These are phyloP conservation scores for Gyrodon lividus DNA, from an alignment of 768 basidiomycete species.

Conservation along the genomic window DNA sequence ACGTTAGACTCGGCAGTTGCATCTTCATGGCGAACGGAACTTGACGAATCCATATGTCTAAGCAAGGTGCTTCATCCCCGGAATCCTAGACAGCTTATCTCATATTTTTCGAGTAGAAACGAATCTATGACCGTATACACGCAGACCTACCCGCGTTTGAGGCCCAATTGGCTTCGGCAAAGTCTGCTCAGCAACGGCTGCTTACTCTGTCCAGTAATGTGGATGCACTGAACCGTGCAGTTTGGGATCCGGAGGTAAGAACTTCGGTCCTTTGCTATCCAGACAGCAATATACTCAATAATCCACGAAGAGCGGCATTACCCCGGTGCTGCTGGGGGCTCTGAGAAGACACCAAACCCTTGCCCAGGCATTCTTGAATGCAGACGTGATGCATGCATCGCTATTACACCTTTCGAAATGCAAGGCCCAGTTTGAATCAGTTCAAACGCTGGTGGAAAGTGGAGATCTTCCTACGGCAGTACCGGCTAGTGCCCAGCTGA, in stretches of 20 bases:
- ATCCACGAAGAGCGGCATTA: slow-evolving; percentile 58
- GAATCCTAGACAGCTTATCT: slow-evolving; percentile 8
- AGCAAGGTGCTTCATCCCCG: slow-evolving; percentile 56
- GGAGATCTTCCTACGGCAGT: slow-evolving; percentile 70
- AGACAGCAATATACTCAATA: slow-evolving; percentile 10
- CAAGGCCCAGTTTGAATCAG: slow-evolving; percentile 42
- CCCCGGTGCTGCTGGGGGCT: slow-evolving; percentile 54
- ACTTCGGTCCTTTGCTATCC: background rate
- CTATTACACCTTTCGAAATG: slow-evolving; percentile 57
- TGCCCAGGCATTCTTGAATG: slow-evolving; percentile 61
- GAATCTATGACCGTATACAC: slow-evolving; percentile 73
- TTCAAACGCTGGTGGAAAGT: slow-evolving; percentile 46
- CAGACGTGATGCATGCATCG: slow-evolving; percentile 47
- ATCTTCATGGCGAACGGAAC: slow-evolving; percentile 66
- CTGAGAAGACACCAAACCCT: slow-evolving; percentile 62
- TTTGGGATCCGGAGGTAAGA: slow-evolving; percentile 63
- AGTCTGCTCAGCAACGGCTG: slow-evolving; percentile 61
- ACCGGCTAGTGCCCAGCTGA: slow-evolving; percentile 39
- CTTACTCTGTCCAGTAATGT: slow-evolving; percentile 52
- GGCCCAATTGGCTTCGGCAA: slow-evolving; percentile 58
- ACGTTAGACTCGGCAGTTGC: slow-evolving; percentile 61
- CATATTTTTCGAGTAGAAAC: slow-evolving; percentile 42
- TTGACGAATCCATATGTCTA: slow-evolving; percentile 66
- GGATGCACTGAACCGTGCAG: slow-evolving; percentile 44
- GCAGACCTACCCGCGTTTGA: slow-evolving; percentile 63